Conservation (phyloP, 306 rosid species). For the Medicago arabica region DNA sequence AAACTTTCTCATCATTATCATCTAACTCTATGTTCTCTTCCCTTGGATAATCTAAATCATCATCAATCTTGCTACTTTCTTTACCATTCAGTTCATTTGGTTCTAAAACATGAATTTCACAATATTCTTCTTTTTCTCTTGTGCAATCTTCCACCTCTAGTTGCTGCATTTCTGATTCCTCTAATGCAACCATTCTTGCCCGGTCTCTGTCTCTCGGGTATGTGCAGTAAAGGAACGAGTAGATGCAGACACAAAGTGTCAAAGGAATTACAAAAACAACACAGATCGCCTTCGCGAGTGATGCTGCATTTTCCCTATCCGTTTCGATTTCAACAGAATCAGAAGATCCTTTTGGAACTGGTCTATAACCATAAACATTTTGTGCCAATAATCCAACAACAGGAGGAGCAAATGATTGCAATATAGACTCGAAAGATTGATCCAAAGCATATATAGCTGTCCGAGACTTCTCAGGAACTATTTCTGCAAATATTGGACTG, state of each 20-base stretch:
- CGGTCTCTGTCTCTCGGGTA: slow-evolving; percentile 84
- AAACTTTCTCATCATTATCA: slow-evolving; percentile 53
- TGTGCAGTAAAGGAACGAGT: slow-evolving; percentile 76
- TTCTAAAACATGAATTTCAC: slow-evolving; percentile 39
- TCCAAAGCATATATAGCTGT: slow-evolving; percentile 84
- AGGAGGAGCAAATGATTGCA: slow-evolving; percentile 86
- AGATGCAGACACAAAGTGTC: slow-evolving; percentile 65
- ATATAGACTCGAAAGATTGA: slow-evolving; percentile 68
- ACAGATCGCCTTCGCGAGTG: slow-evolving; percentile 80
- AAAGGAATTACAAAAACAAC: slow-evolving; percentile 73
- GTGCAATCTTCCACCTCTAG: slow-evolving; percentile 44
- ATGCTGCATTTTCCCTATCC: slow-evolving; percentile 79
- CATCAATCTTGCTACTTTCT: slow-evolving; percentile 34
- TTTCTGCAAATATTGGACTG: slow-evolving; percentile 99
- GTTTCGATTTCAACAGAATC: slow-evolving; percentile 56
- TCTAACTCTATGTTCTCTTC: slow-evolving; percentile 43
- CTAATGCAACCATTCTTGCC: slow-evolving; percentile 65
- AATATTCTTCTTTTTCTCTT: slow-evolving; percentile 36
- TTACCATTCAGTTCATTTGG: slow-evolving; percentile 33
- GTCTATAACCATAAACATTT: slow-evolving; percentile 70
- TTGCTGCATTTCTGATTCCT: slow-evolving; percentile 63
- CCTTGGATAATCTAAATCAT: slow-evolving; percentile 36
- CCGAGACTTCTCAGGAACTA: slow-evolving; percentile 84
- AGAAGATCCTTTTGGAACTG: slow-evolving; percentile 65
- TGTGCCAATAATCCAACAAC: slow-evolving; percentile 82